Base-by-base conservation (phyloP, 208 protist species). In the Leishmania aethiopica region DNA sequence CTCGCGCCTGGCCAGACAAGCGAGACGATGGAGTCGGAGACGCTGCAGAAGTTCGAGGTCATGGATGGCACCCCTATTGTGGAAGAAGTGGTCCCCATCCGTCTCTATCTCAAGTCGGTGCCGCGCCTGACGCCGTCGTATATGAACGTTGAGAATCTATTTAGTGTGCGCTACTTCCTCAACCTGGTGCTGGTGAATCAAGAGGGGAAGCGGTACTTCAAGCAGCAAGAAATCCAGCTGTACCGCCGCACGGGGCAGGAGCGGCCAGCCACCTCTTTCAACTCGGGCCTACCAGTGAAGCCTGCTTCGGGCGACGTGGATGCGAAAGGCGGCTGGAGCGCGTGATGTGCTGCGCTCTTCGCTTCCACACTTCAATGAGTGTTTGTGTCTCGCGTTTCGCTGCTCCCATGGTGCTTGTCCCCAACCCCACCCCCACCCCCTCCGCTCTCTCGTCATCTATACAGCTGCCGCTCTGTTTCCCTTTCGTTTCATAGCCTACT, bases 51-150 rank as follows among this genome's bases (percentile, higher is more conserved):
- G 80, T 97, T 96, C 82, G 96, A 98, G 79, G 90, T 98, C 42
- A 98, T 98, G 94, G 96, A 98, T 79, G 96, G 96, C 60, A 93
- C 90, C 0, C 96, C 96, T 37, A 95, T 97, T 79, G 89, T 93
- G 19, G 95, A 95, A 3, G 96, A 98, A 79, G 92, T 98, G 32
- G 87, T 98, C n/a, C 96, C 96, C 11, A 96, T 98, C 66, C 92
- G 96, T 0, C 79, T 98, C 32, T 97, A 94, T 57, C 86, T 98
- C 17, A 84, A 89, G 49, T 88, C 90, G 60, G 86, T 97, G 64
- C 94, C 95, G 17, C 84, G 90, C 37, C 88, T 98, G 47, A 97
- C 96, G 4, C 96, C 95, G 35, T 95, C 95, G 3, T 97, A 95
- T 83, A 60, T 51, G 28, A 90, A 86, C 70, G 89, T 98, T 4